Conservation (phyloP, 2,329 filamentous ascomycete species). For the Coniochaeta ligniaria region DNA sequence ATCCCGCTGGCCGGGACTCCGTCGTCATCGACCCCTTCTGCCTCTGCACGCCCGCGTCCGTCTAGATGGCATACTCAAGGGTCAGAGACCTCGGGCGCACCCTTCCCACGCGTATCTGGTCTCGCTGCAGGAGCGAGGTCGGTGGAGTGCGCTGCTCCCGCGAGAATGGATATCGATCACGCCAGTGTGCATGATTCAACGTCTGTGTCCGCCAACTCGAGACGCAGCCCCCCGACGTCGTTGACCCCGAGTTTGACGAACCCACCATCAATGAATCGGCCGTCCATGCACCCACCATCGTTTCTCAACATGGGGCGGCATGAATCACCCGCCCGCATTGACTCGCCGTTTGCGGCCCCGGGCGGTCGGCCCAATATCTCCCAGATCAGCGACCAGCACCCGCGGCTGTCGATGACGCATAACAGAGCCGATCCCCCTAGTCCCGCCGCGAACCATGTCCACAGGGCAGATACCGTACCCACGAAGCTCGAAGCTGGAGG, state of each 20-base stretch:
- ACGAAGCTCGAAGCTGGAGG: conserved; percentile 35
- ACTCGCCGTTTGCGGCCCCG: conserved; percentile 22
- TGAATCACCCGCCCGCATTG: conserved; percentile 37
- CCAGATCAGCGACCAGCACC: conserved; percentile 43
- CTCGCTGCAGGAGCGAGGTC: conserved; percentile 3
- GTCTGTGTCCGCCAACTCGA: conserved; percentile 46
- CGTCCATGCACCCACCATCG: conserved; percentile 32
- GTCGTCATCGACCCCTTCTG: conserved; percentile 16
- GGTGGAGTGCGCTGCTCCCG: conserved; percentile 4
- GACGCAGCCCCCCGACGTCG: conserved; percentile 43
- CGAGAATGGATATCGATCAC: conserved; percentile 34
- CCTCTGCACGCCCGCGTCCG: conserved; percentile 31
- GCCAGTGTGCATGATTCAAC: conserved; percentile 43
- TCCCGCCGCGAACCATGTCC: conserved; percentile 16
- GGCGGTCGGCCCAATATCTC: conserved; percentile 25
- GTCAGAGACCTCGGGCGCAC: conserved; percentile 20
- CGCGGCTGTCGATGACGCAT: conserved; percentile 46
- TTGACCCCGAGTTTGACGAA: not conserved
- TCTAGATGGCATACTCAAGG: conserved; percentile 41
- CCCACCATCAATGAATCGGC: not conserved
- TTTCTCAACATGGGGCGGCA: conserved; percentile 35
- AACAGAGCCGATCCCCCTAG: conserved; percentile 34
- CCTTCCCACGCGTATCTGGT: conserved; percentile 9
- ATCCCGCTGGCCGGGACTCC: conserved; percentile 21
- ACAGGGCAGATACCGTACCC: conserved; percentile 47